Base-by-base conservation (phyloP, 768 basidiomycete species). In the Saitozyma podzolica region DNA sequence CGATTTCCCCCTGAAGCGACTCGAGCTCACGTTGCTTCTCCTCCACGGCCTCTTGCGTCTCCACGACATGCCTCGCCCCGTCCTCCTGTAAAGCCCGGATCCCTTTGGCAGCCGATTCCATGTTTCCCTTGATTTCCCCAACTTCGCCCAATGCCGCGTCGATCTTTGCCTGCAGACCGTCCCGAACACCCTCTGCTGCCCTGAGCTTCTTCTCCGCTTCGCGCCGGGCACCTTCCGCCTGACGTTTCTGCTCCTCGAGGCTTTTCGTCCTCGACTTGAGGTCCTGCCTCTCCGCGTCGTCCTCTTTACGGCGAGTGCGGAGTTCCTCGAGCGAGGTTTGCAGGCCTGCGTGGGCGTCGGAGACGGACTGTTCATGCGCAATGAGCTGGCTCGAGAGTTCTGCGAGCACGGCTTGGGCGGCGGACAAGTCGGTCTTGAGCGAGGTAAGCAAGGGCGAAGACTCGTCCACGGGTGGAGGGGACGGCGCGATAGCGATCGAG, bases 191-290 rank as follows among this genome's bases (percentile, higher is more conserved):
- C 75, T 87, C 86, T 14, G 85, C 86, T n/a, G 84, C 82, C 70
- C 87, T 89, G 62, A 94, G 83, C 68, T 87, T 87, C 82, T 90
- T 92, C 80, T 98, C 95, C 5, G 89, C 91, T 52, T 97, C 94
- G 50, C 87, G 84, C 75, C 87, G 89, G 56, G 83, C 80, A 55
- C 85, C 83, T 80, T 99, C 96, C 10, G 92, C 91, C 39, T 82
- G 82, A 40, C 95, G 87, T 79, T 88, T 90, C 58, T 86, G 82
- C 76, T 99, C 95, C 68, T 99, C 95, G 2, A 97, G 82, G 2
- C 83, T 78, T 80, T 94, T 95, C 53, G 89, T 90, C 54, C 88
- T 87, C n/a, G 84, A 78, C 78, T 92, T 93, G 59, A 90, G 81
- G 74, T 96, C 93, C 20, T 84, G 80, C 56, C 90, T 85, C 20